Evolutionary conservation across 495 filamentous ascomycete genomes (phyloP).

Genomic region (Arthonia radiata): DNA sequence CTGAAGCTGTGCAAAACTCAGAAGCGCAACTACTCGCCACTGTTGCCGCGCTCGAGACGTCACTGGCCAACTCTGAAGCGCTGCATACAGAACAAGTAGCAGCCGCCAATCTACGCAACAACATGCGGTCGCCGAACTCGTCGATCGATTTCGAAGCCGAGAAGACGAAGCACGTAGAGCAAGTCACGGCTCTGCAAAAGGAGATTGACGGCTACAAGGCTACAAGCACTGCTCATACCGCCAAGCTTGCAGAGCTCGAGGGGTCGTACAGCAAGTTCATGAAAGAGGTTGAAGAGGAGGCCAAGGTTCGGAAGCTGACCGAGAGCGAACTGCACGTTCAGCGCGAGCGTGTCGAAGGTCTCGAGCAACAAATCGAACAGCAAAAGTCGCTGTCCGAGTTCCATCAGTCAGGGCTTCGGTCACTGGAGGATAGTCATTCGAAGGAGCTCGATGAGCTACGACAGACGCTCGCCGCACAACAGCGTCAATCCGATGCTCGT

Average conservation of each 20-base stretch:
- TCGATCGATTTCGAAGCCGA: conserved; percentile 24
- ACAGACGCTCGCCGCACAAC: conserved; percentile 17
- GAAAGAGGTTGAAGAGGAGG: conserved; percentile 24
- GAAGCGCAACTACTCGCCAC: conserved; percentile 49
- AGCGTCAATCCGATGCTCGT: conserved; percentile 21
- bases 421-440: conserved; percentile 27
- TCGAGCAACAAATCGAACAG: conserved; percentile 20
- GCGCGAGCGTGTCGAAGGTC: conserved; percentile 16
- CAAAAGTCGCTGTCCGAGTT: conserved; percentile 28
- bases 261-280: conserved; percentile 17
- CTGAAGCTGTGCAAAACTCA: conserved; percentile 46
- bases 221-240: conserved; percentile 11
- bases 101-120: too few species aligned
- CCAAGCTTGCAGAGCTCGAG: conserved; percentile 20
- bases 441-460: conserved; percentile 24
- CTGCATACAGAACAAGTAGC: too few species aligned
- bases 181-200: conserved; percentile 38
- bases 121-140: too few species aligned
- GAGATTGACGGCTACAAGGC: conserved; percentile 58
- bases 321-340: conserved; percentile 18
- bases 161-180: conserved; percentile 32
- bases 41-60: conserved; percentile 42
- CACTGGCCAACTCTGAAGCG: conserved; percentile 20
- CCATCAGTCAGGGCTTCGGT: conserved; percentile 26
- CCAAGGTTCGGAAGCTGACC: conserved; percentile 16